Evolutionary conservation across 495 filamentous ascomycete genomes (phyloP).

Genomic region (Hypoxylon lienhwacheense): DNA sequence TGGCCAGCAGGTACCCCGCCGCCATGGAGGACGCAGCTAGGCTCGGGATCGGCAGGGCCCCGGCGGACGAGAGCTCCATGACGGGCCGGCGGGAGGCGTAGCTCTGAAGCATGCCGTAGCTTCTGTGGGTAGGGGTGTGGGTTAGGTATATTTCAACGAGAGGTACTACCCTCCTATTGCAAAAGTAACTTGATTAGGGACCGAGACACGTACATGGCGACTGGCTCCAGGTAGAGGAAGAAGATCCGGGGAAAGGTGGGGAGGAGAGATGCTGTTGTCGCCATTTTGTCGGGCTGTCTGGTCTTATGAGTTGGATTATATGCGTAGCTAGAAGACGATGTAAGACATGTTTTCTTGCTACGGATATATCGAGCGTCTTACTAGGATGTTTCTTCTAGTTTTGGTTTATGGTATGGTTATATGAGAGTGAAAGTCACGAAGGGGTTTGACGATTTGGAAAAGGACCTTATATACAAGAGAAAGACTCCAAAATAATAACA

Average conservation of each 20-base stretch:
- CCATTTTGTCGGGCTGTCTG: conserved; percentile 9
- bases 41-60: conserved; percentile 11
- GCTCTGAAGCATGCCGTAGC: conserved; percentile 22
- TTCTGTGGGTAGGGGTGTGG: no score
- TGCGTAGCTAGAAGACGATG: background rate
- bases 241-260: conserved; percentile 27
- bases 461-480: conserved; percentile 12
- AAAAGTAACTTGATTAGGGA: no score
- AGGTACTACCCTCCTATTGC: no score
- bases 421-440: background rate
- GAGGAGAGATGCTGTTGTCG: conserved; percentile 29
- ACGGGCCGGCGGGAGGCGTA: conserved; percentile 18
- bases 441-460: background rate
- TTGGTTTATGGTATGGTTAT: no score
- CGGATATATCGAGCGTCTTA: no score
- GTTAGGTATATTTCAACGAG: no score
- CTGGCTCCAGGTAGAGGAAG: conserved; percentile 32
- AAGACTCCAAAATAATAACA: background rate
- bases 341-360: background rate
- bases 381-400: no score
- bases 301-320: background rate
- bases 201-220: conserved; percentile 16
- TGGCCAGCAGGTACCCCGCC: conserved; percentile 34
- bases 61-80: conserved; percentile 15
- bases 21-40: conserved; percentile 13